Base-by-base conservation (phyloP, 2,329 filamentous ascomycete genomes). In the Aspergillus viridinutans region DNA sequence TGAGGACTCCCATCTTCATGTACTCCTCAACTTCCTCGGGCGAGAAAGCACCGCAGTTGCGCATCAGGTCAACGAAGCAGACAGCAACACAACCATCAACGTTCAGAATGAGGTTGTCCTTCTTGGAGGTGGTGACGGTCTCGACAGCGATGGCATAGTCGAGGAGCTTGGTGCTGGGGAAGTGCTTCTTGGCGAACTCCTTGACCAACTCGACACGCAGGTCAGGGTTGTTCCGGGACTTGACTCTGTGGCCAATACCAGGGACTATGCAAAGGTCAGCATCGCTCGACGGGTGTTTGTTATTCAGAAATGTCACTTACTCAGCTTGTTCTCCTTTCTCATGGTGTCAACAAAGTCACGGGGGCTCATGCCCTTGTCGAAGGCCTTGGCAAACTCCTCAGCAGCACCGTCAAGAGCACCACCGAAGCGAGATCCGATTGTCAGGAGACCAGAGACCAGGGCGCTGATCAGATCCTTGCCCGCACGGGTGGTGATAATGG, bases 271-370 rank as follows among this genome's bases (percentile, higher is more conserved):
- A 50, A 40, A n/a, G 45, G 64, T 76, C 67, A 75, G 72, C 29
- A 20, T 48, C 25, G 26, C 9, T 35, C 25, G 21, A 20, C 17
- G 14, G 10, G n/a, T 1, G 29, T 23, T 17, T 4, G 29, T 20
- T 12, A 50, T 5, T 54, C 35, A 25, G 49, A 47, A 32, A 29
- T 26, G 43, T 20, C 20, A 80, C 83, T 73, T 80, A 85, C 83
- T 97, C 69, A 99, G 92, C 86, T 97, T 99, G 88, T 99, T 99
- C 81, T 94, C 91, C 85, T 97, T 99, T 79, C 94, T 88, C 93
- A 97, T 97, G 69, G 83, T 90, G 82, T 99, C 94, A 65, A 99
- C 94, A 71, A 99, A 99, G 80, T 99, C 94, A 85, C 94, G 92
- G 60, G 94, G 94, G 82, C 89, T 95, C 67, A 97, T 88, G 72